These are phyloP conservation scores for Physcomitrium patens DNA, from an alignment of 225 moss, liverwort and hornwort species.

Conservation along the genomic window DNA sequence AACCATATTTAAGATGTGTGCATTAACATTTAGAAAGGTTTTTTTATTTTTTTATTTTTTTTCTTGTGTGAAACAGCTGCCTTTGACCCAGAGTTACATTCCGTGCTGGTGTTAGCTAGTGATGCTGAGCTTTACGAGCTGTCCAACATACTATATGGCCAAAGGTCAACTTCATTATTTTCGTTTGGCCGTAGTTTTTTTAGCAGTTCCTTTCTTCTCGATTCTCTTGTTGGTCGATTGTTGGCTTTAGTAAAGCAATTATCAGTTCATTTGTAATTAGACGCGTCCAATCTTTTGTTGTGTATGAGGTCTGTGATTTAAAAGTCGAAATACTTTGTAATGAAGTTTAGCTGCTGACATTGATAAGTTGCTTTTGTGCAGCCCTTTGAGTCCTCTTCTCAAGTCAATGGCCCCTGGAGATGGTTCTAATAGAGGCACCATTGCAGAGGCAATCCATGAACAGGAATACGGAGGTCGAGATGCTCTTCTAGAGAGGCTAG, in stretches of 20 bases:
- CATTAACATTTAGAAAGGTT: background rate
- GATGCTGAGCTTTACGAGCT: slow-evolving; percentile 82
- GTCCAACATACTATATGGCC: slow-evolving; percentile 81
- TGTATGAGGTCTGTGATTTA: background rate
- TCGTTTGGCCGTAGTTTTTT: background rate
- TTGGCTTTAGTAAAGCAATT: background rate
- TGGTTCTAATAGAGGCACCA: slow-evolving; percentile 63
- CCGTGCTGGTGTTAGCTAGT: slow-evolving; percentile 88
- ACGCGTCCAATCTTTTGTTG: background rate
- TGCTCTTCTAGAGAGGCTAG: slow-evolving; percentile 79
- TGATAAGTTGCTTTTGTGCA: slow-evolving; percentile 35
- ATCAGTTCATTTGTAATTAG: background rate
- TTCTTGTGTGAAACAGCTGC: slow-evolving; percentile 58
- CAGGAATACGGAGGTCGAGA: slow-evolving; percentile 72
- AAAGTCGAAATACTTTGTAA: background rate
- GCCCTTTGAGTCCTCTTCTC: slow-evolving; percentile 87
- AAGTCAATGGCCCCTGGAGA: slow-evolving; percentile 89
- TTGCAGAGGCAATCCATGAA: slow-evolving; percentile 58
- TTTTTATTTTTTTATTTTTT: too few relatives aligned
- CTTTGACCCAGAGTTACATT: slow-evolving; percentile 80
- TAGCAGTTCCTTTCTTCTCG: slow-evolving; percentile 7
- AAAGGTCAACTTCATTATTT: slow-evolving; percentile 51
- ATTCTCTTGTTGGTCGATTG: background rate
- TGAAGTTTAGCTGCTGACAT: slow-evolving; percentile 5
- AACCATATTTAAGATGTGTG: background rate